These are phyloP conservation scores for Arabis alpina DNA, from an alignment of 345 rosid genomes.

Conservation along the genomic window DNA sequence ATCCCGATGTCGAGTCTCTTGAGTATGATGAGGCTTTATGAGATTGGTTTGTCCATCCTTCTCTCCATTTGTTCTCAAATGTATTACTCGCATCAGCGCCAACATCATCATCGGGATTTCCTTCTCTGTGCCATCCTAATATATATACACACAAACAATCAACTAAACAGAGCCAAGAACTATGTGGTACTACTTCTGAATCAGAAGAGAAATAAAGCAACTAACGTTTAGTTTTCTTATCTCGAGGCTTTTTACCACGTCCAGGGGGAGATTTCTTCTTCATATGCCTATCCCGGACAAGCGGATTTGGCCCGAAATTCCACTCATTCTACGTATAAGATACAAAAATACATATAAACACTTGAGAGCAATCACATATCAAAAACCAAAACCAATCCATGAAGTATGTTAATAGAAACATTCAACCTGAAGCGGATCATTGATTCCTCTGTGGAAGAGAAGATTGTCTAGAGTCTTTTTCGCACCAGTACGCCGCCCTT, in stretches of 20 bases:
- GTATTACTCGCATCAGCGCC: conserved; percentile 19
- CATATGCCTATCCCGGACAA: conserved; percentile 37
- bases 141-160: conserved; percentile 10
- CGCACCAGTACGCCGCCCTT: conserved; percentile 34
- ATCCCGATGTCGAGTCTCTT: conserved; percentile 41
- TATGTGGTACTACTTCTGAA: conserved; percentile 13
- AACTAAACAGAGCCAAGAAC: background rate
- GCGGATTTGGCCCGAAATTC: conserved; percentile 37
- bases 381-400: background rate
- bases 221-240: conserved; percentile 44
- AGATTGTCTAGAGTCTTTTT: conserved; percentile 39
- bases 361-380: background rate
- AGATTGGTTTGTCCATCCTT: conserved; percentile 21
- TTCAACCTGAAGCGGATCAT: conserved; percentile 34
- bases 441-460: conserved; percentile 37
- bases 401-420: background rate
- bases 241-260: conserved; percentile 41
- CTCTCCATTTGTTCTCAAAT: conserved; percentile 32
- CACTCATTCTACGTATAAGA: conserved; percentile 38
- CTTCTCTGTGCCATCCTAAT: conserved; percentile 45
- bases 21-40: conserved; percentile 15
- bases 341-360: background rate
- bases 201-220: background rate
- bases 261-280: conserved; percentile 44
- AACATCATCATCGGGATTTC: conserved; percentile 20